Evolutionary conservation across 257 asterid genomes (phyloP), one percentile per base, ranked within the genome.

Genomic region (Ehretia macrophylla): DNA sequence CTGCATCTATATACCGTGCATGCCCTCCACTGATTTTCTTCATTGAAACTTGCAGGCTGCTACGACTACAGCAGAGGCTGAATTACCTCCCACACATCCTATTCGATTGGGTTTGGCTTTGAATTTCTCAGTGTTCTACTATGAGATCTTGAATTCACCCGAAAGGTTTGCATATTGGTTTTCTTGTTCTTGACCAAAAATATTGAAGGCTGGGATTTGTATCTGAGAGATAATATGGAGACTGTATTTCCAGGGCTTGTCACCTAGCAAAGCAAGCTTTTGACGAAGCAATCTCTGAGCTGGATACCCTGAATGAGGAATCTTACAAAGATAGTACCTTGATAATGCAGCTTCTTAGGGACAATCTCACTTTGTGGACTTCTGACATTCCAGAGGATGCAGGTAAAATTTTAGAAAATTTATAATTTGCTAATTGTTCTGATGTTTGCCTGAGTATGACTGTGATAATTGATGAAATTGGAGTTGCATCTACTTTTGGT

Each of bases 221-320:
- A 14, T 20, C 56, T 60, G 14, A 22, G 14, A 22, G 37, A 56
- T 62, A 17, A 56, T 47, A 39, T 63, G 9, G 17, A 60, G 14
- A 60, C 51, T 69, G 23, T 61, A 18, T 13, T 63, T 70, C 58
- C 73, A 84, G 97, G 84, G 97, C 97, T 52, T 90, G 97, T 74
- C 94, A 84, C 76, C 90, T 89, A 58, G 97, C 95, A 12, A 89
- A 89, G 73, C 95, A 84, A 75, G 97, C 97, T 59, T 86, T 90
- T 81, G 97, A 90, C 77, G 97, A 90, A 79, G 97, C 97, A 60
- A 86, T 86, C 67, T 82, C 95, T 0, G 96, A 90, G 72, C 86
- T 89, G 55, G 97, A 89, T 66, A 72, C 82, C 77, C 77, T 89
- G 74, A 84, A 69, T 17, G 97, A 90, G 79, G 97, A 90, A 59